Percentiles rank a stretch among this genome's conserved stretches.
Evolutionary conservation across 1,284 basidiomycete genomes (phyloP).

Genomic region (Sphaerobolus stellatus): DNA sequence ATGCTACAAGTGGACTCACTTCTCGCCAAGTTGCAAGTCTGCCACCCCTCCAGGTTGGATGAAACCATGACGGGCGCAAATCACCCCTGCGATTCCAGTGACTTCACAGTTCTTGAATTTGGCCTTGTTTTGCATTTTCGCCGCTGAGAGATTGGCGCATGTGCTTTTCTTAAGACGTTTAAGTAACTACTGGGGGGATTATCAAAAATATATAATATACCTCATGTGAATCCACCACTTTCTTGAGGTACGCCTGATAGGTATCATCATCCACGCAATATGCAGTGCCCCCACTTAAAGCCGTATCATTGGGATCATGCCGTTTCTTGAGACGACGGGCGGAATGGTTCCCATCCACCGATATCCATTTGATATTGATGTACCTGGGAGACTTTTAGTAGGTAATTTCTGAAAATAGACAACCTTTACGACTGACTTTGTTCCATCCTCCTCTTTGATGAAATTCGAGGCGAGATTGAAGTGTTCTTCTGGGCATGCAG

Average conservation of each 20-base stretch:
- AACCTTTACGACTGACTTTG: no score
- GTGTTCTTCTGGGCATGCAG: background rate
- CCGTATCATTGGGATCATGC: slow-evolving; percentile 28
- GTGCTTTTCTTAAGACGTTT: slow-evolving; percentile 10
- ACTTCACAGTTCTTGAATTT: slow-evolving; percentile 13
- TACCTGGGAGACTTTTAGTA: slow-evolving; percentile 11
- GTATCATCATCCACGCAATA: slow-evolving; percentile 22
- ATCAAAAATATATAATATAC: background rate
- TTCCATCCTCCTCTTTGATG: background rate
- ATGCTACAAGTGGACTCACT: slow-evolving; percentile 1
- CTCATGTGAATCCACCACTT: slow-evolving; percentile 14
- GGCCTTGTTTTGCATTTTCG: slow-evolving; percentile 14
- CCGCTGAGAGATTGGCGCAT: slow-evolving; percentile 12
- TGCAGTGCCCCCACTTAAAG: slow-evolving; percentile 26
- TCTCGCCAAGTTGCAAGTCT: slow-evolving; percentile 15
- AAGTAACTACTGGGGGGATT: background rate
- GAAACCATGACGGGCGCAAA: slow-evolving; percentile 12
- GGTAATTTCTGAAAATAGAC: no score
- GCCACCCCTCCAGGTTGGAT: slow-evolving; percentile 9
- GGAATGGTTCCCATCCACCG: slow-evolving; percentile 29
- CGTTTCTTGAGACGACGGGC: slow-evolving; percentile 26
- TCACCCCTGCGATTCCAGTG: slow-evolving; percentile 13
- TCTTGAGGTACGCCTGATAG: slow-evolving; percentile 20
- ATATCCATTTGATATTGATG: slow-evolving; percentile 10
- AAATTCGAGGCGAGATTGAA: background rate